Conservation (phyloP, 2,329 filamentous ascomycete species). For the Grosmannia penicillata region DNA sequence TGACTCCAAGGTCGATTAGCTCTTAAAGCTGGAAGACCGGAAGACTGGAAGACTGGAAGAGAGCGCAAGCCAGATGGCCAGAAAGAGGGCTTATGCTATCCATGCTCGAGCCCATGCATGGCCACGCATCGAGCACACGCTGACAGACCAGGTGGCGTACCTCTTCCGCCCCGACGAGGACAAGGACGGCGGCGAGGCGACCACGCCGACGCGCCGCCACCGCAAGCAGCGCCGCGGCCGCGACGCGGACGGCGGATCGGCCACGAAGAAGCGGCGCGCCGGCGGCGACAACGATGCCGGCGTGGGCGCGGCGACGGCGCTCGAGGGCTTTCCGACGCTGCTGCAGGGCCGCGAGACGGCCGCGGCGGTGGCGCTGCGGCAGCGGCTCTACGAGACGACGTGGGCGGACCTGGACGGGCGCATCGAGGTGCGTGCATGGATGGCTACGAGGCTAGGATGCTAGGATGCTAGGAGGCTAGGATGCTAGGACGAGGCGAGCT, state of each 20-base stretch:
- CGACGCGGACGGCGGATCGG: background rate
- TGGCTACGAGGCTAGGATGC: background rate
- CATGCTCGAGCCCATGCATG: too few species aligned
- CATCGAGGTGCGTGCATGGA: conserved; percentile 35
- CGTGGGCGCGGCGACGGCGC: background rate
- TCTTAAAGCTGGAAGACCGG: too few species aligned
- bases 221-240: background rate
- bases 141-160: background rate
- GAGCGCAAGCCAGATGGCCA: too few species aligned
- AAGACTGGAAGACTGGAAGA: too few species aligned
- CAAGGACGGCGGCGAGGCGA: background rate
- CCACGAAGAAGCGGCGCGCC: background rate
- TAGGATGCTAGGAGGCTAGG: background rate
- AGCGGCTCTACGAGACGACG: conserved; percentile 42
- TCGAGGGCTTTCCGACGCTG: conserved; percentile 32
- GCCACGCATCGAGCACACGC: background rate
- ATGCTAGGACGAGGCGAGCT: background rate
- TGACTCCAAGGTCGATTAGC: too few species aligned
- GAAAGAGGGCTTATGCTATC: too few species aligned
- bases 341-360: conserved; percentile 38
- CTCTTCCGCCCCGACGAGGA: conserved; percentile 13
- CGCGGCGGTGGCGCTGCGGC: conserved; percentile 35
- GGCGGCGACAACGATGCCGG: background rate
- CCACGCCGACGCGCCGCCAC: background rate
- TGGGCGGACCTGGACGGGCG: conserved; percentile 51